Conservation (phyloP, 768 basidiomycete species). For the Tricholoma matsutake region DNA sequence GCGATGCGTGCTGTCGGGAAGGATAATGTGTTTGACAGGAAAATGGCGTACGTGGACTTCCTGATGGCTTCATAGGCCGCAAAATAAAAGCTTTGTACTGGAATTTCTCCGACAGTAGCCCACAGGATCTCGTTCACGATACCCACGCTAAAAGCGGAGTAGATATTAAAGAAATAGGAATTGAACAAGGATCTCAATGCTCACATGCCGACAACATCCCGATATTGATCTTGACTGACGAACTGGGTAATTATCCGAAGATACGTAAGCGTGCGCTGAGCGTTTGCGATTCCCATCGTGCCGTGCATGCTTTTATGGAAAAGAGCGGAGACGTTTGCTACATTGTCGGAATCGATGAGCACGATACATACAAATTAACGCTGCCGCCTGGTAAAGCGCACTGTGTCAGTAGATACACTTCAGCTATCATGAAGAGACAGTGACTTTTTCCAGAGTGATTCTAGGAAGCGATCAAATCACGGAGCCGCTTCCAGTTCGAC, state of each 20-base stretch:
- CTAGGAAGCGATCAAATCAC: slow-evolving; percentile 20
- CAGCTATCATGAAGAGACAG: neutral
- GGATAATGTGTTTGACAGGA: slow-evolving; percentile 9
- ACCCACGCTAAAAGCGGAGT: slow-evolving; percentile 11
- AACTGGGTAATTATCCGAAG: slow-evolving; percentile 77
- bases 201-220: slow-evolving; percentile 30
- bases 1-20: slow-evolving; percentile 54
- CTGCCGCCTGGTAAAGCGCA: slow-evolving; percentile 6
- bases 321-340: slow-evolving; percentile 25
- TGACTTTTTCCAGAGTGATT: slow-evolving; percentile 35
- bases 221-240: slow-evolving; percentile 62
- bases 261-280: slow-evolving; percentile 72
- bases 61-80: slow-evolving; percentile 46
- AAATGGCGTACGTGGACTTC: slow-evolving; percentile 34
- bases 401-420: neutral
- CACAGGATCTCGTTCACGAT: slow-evolving; percentile 63
- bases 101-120: slow-evolving; percentile 48
- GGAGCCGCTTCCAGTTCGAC: neutral
- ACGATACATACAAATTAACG: slow-evolving; percentile 12
- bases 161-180: slow-evolving; percentile 3
- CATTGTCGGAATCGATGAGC: slow-evolving; percentile 49
- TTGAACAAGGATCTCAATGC: slow-evolving; percentile 7
- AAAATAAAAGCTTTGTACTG: slow-evolving; percentile 55
- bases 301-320: slow-evolving; percentile 33
- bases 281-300: slow-evolving; percentile 86